Conservation (phyloP, 139 green algal genomes). For the Chlorella sp. region DNA sequence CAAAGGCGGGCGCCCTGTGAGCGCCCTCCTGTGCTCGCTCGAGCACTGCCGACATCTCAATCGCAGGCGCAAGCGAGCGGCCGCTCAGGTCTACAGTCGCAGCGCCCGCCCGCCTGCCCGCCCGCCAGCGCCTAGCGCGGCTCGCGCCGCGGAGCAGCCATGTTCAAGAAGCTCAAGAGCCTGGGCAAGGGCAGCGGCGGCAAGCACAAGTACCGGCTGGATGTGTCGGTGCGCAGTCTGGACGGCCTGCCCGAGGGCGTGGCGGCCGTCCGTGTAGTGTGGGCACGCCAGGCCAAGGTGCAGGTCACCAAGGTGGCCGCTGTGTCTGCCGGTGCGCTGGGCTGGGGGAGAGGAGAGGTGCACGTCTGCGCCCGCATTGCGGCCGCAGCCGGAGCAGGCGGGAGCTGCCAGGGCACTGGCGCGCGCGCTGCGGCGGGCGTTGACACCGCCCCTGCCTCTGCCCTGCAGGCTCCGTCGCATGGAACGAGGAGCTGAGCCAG, state of each 20-base stretch:
- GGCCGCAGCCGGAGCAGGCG: not conserved
- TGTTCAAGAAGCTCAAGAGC: slow-evolving; percentile 51
- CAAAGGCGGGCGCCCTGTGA: no score
- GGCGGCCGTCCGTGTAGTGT: slow-evolving; percentile 54
- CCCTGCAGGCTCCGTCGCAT: slow-evolving; percentile 50
- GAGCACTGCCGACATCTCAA: no score
- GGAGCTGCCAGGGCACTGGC: not conserved
- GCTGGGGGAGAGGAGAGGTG: no score
- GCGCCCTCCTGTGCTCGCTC: no score
- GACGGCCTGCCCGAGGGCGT: slow-evolving; percentile 53
- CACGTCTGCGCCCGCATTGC: not conserved
- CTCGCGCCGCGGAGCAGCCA: no score
- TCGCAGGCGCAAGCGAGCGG: no score
- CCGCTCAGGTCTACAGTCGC: no score
- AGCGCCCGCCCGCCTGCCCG: no score
- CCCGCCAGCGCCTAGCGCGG: no score
- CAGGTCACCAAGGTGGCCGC: slow-evolving; percentile 60
- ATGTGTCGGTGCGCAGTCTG: slow-evolving; percentile 51
- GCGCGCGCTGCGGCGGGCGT: not conserved
- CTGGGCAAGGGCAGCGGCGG: slow-evolving; percentile 14
- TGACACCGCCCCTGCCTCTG: not conserved
- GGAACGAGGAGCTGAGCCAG: slow-evolving; percentile 60
- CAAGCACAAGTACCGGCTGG: slow-evolving; percentile 52
- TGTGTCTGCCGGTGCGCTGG: slow-evolving; percentile 38
- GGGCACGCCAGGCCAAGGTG: slow-evolving; percentile 61